phyloP scores from a whole-genome alignment of 345 rosid species.

The Atalantia buxifolia region DNA sequence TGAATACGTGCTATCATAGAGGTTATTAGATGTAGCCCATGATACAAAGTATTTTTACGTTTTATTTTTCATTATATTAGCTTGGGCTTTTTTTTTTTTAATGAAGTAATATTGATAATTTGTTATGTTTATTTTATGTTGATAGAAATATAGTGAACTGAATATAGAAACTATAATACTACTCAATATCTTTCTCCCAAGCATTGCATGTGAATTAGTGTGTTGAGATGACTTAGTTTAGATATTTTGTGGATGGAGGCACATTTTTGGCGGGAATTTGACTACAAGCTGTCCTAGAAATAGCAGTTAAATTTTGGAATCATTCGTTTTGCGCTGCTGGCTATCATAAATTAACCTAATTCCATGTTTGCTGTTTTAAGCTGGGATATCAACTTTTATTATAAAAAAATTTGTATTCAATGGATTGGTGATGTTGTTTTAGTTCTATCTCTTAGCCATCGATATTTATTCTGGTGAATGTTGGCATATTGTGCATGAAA shows the following conservation, averaged over 20 bases:
- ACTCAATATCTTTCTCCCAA: not conserved
- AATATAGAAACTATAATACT: not conserved
- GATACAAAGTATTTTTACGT: not conserved
- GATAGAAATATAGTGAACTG: not conserved
- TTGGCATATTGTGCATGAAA: not conserved
- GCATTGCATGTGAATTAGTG: not conserved
- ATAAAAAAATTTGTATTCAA: not conserved
- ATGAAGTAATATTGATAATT: not conserved
- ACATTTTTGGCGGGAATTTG: not conserved
- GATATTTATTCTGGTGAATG: not conserved
- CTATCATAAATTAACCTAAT: not conserved
- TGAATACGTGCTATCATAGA: not conserved
- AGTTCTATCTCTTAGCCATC: not conserved
- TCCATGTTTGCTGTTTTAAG: not conserved
- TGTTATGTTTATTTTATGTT: not conserved
- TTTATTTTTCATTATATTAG: not conserved
- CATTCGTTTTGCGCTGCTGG: not conserved
- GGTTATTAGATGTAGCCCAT: not conserved
- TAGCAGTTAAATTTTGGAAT: not conserved
- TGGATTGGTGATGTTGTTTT: not conserved
- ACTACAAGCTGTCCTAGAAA: not conserved
- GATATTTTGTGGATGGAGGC: not conserved
- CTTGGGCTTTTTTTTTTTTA: not conserved
- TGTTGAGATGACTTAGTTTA: not conserved
- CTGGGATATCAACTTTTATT: not conserved